Evolutionary conservation across 108 stramenopile genomes (phyloP), one percentile per base, ranked within the genome.

Genomic region (Pseudonitzschia multiseries): DNA sequence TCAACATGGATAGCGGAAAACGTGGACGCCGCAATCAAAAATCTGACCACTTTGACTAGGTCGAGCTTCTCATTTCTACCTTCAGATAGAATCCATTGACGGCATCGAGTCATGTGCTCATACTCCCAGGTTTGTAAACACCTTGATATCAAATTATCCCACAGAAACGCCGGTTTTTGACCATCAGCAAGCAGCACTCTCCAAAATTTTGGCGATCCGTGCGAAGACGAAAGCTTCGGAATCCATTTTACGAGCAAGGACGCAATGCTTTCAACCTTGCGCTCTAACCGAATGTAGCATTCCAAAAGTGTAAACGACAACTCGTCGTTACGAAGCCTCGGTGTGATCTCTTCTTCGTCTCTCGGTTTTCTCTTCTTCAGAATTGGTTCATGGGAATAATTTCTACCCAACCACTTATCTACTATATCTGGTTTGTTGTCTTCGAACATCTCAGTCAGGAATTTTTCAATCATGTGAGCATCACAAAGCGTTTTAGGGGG

Each of bases 241-340:
- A 86, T 77, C 83, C 85, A 90, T 59, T 84, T 87, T 3, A 90
- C 43, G 29, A 89, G 52, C 18, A 70, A 36, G 21, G 63, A 41
- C 15, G 60, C 70, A n/a, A 80, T 28, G 0, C 44, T 57, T 52
- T 80, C 74, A 18, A 68, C 65, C 27, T 80, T 74, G 15, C 70
- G 69, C 33, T 80, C 74, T 17, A 75, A 31, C 10, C 48, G 33
- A 54, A 52, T 24, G 62, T 71, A 78, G 9, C 63, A 60, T 54
- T 72, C 14, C 32, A 78, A 31, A 17, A 78, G 63, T 9, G 67
- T 36, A 57, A 40, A 61, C 4, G 66, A 28, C 2, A 57, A 26
- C 28, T 43, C 57, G 17, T 51, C 27, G 32, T 48, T 20, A 14
- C 40, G 8, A 27, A 75, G 43, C 42, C 12, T 60, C 43, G 40